Evolutionary conservation across 208 protist genomes (phyloP), one percentile per base, ranked within the genome.

Genomic region (Leptomonas seymouri): DNA sequence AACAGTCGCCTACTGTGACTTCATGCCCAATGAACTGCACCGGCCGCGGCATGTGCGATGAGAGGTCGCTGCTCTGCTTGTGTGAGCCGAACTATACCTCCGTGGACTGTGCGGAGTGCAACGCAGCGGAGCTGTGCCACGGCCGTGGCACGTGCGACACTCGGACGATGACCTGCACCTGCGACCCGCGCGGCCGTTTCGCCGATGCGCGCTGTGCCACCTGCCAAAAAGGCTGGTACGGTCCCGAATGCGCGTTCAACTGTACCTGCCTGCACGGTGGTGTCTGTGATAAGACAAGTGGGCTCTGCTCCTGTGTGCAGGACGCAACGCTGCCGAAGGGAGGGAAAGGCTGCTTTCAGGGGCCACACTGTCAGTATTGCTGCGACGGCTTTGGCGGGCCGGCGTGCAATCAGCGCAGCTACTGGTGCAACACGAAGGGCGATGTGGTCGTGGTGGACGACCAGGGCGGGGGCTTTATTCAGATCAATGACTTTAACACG

Each of bases 151-250:
- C 58, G 15, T 93, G 88, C 54, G 50, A 53, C n/a, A 51, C 58
- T 12, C 16, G 34, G 14, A 75, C 54, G 28, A 70, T 82, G 63
- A 84, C 75, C 27, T 94, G 91, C 67, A 72, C 36, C 39, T 93
- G 91, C 59, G 57, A 82, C 48, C 76, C 76, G 39, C 74, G 57
- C 30, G 68, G 78, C 25, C 81, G 92, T 74, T 96, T 93, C 62
- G 49, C 68, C 8, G 81, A 88, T 54, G 57, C 76, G 0, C 11
- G 57, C 25, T 92, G 86, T 65, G 63, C 51, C 23, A 69, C 31
- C 1, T 96, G 91, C 57, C 68, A 76, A 42, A 25, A 36, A 3
- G 88, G 88, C 1, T 94, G 91, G 88, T 94, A 87, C 63, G 91
- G 91, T 6, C 81, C 81, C 12, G 71, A 68, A n/a, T 96, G 91